phyloP scores from a whole-genome alignment of 164 flowering plant species.

The Cinnamomum micranthum region DNA sequence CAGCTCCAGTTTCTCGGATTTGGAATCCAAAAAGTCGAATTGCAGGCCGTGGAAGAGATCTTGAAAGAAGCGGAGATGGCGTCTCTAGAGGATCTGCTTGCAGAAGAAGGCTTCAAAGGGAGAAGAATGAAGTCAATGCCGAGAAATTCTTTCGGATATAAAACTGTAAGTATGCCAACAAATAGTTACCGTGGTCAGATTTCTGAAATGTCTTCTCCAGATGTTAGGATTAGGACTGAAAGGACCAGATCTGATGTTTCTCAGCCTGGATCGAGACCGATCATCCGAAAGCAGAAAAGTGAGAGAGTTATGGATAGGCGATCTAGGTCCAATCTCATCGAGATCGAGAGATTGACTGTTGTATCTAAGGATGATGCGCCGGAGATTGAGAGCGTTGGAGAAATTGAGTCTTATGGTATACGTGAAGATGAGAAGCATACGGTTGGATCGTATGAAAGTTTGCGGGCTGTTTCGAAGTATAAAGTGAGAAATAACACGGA shows the following conservation, averaged over 20 bases:
- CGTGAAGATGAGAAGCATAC: conserved; percentile 15
- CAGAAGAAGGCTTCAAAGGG: conserved; percentile 60
- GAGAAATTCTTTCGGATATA: conserved; percentile 29
- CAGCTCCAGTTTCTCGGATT: not conserved
- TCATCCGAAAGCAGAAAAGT: conserved; percentile 19
- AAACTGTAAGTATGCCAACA: conserved; percentile 23
- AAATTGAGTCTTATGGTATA: conserved; percentile 11
- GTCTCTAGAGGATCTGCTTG: conserved; percentile 64
- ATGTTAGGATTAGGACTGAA: conserved; percentile 25
- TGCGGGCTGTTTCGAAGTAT: not conserved
- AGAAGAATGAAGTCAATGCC: conserved; percentile 26
- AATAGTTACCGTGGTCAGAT: conserved; percentile 16
- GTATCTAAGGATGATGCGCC: conserved; percentile 13
- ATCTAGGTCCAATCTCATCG: conserved; percentile 21
- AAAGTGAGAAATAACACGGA: conserved; percentile 18
- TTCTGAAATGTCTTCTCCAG: conserved; percentile 21
- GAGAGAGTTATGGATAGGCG: conserved; percentile 16
- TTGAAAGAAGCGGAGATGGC: conserved; percentile 32
- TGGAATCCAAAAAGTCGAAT: not conserved
- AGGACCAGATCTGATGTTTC: conserved; percentile 48
- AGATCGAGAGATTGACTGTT: conserved; percentile 12
- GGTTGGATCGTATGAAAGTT: conserved; percentile 6
- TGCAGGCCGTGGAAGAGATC: too few relatives aligned
- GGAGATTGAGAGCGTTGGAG: conserved; percentile 15
- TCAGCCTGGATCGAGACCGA: conserved; percentile 10